Evolutionary conservation across 495 filamentous ascomycete genomes (phyloP), one percentile per base, ranked within the genome.

Genomic region (Usnea hakonensis): DNA sequence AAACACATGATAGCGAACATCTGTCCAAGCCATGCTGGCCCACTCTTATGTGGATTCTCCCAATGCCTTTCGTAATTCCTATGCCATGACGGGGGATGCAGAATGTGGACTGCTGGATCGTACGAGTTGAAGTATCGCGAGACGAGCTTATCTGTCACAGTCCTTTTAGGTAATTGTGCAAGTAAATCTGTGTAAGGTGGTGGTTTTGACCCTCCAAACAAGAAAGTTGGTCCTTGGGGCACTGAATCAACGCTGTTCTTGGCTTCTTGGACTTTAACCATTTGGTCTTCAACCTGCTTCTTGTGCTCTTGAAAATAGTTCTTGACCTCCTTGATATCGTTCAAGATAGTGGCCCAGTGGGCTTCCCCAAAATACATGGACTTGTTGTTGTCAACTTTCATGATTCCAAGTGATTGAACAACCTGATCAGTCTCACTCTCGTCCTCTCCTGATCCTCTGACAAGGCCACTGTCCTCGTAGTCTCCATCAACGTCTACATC

Each of bases 321-420:
- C 68, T 90, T 91, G 38, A 98, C 93, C 78, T 98, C 94, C 32
- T 89, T 78, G 61, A 98, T 95, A 81, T 96, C 91, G 63, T 85
- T 82, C 63, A 98, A 75, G 57, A 98, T 85, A 26, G 88, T 84
- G 59, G 88, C 89, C 93, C 94, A 97, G 73, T 97, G 90, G 28
- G 87, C 86, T 61, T 91, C 88, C 46, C 91, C 92, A 55, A 93
- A 81, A 70, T 96, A 98, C 70, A 88, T 83, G 1, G 88, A 86
- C 72, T 91, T 93, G 66, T 88, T 87, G 60, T 90, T 90, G 58
- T 87, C 83, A 63, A 98, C 88, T 68, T 89, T 95, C 75, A 98
- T 85, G 44, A 92, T 80, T 43, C 94, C 94, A 60, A 97, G 84
- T 7, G 89, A 93, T 60, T 87, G 88, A 19, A 88, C 85, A 16